A percentile compares a stretch with the other conserved stretches of the same genome.
Conservation (phyloP, 1,139 yeast genomes). For the Citeromyces hawaiiensis region DNA sequence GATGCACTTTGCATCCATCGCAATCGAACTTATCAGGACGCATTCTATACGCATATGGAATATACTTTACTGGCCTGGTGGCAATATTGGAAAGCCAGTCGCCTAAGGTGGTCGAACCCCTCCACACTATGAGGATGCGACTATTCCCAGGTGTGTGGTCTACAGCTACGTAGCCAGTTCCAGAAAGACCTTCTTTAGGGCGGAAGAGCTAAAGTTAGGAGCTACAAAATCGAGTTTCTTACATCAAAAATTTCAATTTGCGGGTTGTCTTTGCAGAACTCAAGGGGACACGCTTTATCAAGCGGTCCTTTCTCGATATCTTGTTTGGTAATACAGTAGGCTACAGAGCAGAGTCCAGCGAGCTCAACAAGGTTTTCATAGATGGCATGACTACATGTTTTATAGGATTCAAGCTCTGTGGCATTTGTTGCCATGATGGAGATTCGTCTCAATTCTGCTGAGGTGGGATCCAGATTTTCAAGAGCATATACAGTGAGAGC, state of each 20-base stretch:
- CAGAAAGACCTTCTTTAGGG: slow-evolving; percentile 24
- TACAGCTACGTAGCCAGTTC: slow-evolving; percentile 36
- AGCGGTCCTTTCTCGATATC: slow-evolving; percentile 2
- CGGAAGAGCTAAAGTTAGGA: slow-evolving; percentile 17
- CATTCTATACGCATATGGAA: slow-evolving; percentile 18
- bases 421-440: not conserved
- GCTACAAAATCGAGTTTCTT: not conserved
- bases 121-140: slow-evolving; percentile 28
- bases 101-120: slow-evolving; percentile 43
- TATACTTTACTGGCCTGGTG: slow-evolving; percentile 24
- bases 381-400: not conserved
- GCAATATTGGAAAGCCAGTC: slow-evolving; percentile 47
- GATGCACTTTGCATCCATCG: slow-evolving; percentile 39
- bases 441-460: not conserved
- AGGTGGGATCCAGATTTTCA: not conserved
- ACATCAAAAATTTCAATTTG: slow-evolving; percentile 19
- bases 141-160: slow-evolving; percentile 18
- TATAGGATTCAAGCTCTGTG: not conserved
- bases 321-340: not conserved
- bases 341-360: not conserved
- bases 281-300: slow-evolving; percentile 6
- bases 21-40: slow-evolving; percentile 19
- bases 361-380: not conserved
- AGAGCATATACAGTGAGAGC: not conserved
- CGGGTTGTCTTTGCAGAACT: slow-evolving; percentile 7